Evolutionary conservation across 805 yeast species (phyloP).

Genomic region (Starmerella bombi): DNA sequence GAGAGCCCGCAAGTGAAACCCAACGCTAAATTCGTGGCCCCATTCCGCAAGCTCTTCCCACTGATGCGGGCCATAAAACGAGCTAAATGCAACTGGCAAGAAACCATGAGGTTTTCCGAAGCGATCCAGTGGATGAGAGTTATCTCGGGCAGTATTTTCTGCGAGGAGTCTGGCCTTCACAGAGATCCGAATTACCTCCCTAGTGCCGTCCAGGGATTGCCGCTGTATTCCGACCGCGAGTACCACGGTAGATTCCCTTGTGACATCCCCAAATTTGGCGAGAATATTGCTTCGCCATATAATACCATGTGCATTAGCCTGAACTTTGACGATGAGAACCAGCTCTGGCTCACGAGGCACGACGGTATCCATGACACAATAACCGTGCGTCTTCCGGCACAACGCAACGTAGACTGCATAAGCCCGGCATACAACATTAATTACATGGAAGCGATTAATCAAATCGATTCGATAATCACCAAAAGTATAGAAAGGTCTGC

Average conservation of each 20-base stretch:
- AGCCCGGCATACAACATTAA: not conserved
- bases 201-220: not conserved
- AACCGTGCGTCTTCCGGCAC: conserved; percentile 1
- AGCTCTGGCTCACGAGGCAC: conserved; percentile 2
- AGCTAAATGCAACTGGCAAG: too few species aligned
- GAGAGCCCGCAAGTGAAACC: too few species aligned
- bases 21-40: too few species aligned
- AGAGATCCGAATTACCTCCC: too few species aligned
- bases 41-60: too few species aligned
- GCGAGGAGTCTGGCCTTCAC: not conserved
- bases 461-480: not conserved
- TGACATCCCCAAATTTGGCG: not conserved
- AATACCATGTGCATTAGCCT: conserved; percentile 5
- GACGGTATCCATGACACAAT: not conserved
- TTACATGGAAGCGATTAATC: not conserved
- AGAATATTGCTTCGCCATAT: not conserved
- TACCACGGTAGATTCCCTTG: not conserved
- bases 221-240: conserved; percentile 1
- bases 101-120: too few species aligned
- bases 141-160: not conserved
- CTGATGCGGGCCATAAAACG: too few species aligned
- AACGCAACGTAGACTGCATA: not conserved
- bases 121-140: not conserved
- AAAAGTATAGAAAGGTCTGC: not conserved
- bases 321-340: not conserved